Evolutionary conservation across 768 basidiomycete species (phyloP), one percentile per base, ranked within the genome.

Genomic region (Lactarius sanguifluus): DNA sequence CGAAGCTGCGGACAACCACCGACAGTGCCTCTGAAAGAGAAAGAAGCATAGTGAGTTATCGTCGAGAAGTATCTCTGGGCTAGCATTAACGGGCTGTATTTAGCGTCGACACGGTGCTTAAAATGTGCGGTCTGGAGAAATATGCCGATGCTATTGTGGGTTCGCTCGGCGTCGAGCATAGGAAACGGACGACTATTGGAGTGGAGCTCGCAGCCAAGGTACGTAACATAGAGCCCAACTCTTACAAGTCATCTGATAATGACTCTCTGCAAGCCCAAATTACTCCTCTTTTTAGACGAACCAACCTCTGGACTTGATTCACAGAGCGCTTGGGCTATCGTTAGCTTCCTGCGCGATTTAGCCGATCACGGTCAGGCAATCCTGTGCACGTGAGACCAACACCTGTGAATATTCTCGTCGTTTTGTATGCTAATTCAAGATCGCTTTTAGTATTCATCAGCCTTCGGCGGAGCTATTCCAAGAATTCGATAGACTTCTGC

Each of bases 271-370:
- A 58, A 87, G 87, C 94, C 92, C 1, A 85, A 85, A 74, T 79
- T 94, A 0, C 79, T 96, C 0, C 81, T 96, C 20, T 95, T 96
- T 80, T 77, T 94, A 41, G 94, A 95, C 72, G 93, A 96, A 74
- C 94, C 94, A 0, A 96, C 94, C 0, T 77, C 91, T 30, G 92
- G 93, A 40, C 80, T 95, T 18, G 92, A 94, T 74, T 92, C 91
- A 3, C 91, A 93, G 75, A 90, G 87, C 62, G 92, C 92, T 2
- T 92, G 91, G 91, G 87, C 87, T 5, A 92, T 94, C 68, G 78
- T 92, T 61, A 77, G 81, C 2, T 92, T 95, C 79, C 78, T 95
- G 54, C 81, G 88, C 12, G 82, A 86, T 56, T 84, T 95, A 36
- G 91, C 92, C 9, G 83, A 90, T 65, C 85, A 83, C 67, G 94